Evolutionary conservation across 2,329 filamentous ascomycete genomes (phyloP).

Genomic region (Grosmannia huntii): DNA sequence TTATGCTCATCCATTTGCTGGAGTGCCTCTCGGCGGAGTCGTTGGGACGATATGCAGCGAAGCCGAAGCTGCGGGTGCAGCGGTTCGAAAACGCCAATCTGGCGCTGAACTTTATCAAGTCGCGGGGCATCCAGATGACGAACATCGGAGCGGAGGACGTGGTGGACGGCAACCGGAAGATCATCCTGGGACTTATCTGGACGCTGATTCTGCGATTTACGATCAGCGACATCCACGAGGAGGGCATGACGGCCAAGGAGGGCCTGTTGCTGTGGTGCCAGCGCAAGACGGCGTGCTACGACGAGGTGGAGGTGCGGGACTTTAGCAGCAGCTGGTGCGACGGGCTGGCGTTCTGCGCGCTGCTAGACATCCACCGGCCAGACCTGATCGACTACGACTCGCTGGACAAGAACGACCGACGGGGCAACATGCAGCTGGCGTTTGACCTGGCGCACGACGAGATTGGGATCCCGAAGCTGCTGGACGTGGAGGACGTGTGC

Average conservation of each 20-base stretch:
- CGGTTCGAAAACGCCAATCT: slow-evolving; percentile 97
- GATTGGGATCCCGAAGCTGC: slow-evolving; percentile 88
- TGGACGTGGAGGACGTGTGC: slow-evolving; percentile 96
- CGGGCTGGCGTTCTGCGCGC: slow-evolving; percentile 87
- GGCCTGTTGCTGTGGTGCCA: slow-evolving; percentile 94
- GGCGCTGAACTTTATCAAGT: slow-evolving; percentile 78
- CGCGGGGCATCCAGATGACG: slow-evolving; percentile 83
- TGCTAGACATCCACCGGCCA: slow-evolving; percentile 91
- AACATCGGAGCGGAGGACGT: slow-evolving; percentile 98
- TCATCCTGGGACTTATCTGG: slow-evolving; percentile 95
- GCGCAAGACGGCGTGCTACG: slow-evolving; percentile 95
- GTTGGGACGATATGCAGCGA: slow-evolving; percentile 90
- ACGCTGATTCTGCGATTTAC: slow-evolving; percentile 96
- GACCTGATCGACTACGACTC: slow-evolving; percentile 95
- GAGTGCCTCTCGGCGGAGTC: slow-evolving; percentile 93
- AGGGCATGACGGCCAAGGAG: slow-evolving; percentile 95
- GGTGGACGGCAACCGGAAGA: slow-evolving; percentile 94
- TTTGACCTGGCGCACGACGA: slow-evolving; percentile 94
- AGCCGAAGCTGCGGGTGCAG: slow-evolving; percentile 91
- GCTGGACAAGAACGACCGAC: slow-evolving; percentile 86
- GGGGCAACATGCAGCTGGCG: slow-evolving; percentile 93
- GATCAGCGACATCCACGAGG: slow-evolving; percentile 96
- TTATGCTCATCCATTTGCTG: slow-evolving; percentile 90
- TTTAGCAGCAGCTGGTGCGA: slow-evolving; percentile 97
- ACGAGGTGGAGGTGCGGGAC: slow-evolving; percentile 88